phyloP scores from a whole-genome alignment of 768 basidiomycete species.

The Lenzites betulinus region DNA sequence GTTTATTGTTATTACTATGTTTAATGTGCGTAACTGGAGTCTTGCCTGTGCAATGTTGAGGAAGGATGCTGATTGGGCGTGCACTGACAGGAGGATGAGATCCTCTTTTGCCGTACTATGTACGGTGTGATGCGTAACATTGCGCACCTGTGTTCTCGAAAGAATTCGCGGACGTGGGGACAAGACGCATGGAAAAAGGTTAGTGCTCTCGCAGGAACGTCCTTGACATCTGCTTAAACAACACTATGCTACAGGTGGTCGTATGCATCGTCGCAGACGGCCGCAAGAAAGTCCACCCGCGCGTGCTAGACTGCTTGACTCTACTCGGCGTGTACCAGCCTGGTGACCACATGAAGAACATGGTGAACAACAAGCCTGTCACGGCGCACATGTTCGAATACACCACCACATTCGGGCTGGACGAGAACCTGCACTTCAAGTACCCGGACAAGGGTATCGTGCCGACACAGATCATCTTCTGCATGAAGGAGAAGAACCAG shows the following conservation, averaged over 20 bases:
- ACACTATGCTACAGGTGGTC: constrained; percentile 61
- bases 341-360: constrained; percentile 59
- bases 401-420: constrained; percentile 77
- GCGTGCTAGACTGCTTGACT: constrained; percentile 86
- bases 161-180: constrained; percentile 94
- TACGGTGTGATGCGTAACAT: constrained; percentile 94
- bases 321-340: constrained; percentile 92
- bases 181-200: constrained; percentile 96
- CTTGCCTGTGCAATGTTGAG: background rate
- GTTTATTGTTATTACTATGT: constrained; percentile 96
- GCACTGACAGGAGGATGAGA: constrained; percentile 71
- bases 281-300: constrained; percentile 77
- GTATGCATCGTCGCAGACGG: constrained; percentile 93
- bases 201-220: background rate
- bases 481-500: constrained; percentile 90
- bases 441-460: constrained; percentile 93
- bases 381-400: constrained; percentile 84
- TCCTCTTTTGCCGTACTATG: constrained; percentile 89
- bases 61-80: background rate
- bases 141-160: constrained; percentile 77
- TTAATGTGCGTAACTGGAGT: constrained; percentile 65
- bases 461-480: constrained; percentile 92
- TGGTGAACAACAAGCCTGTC: constrained; percentile 72
- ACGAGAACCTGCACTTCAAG: constrained; percentile 78
- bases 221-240: background rate